A percentile compares a stretch with the other conserved stretches of the same genome.
Conservation (phyloP, 805 yeast genomes). For the Cyberlindnera xishuangbannaensis region DNA sequence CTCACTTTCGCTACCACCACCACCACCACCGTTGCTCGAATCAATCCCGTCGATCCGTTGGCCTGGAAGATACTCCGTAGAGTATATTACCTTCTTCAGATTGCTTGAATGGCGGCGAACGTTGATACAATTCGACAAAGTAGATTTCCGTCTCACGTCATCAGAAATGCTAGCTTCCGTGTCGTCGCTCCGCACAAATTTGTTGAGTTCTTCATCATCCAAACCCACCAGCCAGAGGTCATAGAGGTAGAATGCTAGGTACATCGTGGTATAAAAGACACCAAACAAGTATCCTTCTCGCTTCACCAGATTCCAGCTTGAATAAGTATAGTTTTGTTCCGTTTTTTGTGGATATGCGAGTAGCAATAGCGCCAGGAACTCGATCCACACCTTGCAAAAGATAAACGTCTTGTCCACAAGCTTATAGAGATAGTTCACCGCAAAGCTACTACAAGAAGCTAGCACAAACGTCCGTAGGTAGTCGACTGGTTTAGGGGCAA, state of each 20-base stretch:
- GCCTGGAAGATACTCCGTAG: slow-evolving; percentile 11
- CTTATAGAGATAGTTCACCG: slow-evolving; percentile 22
- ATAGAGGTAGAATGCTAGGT: slow-evolving; percentile 29
- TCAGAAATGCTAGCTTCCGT: slow-evolving; percentile 13
- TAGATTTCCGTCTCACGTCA: slow-evolving; percentile 26
- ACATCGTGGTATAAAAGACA: slow-evolving; percentile 11
- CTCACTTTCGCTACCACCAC: too few relatives aligned
- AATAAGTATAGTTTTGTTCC: slow-evolving; percentile 15
- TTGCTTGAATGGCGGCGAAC: slow-evolving; percentile 27
- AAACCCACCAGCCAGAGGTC: slow-evolving; percentile 25
- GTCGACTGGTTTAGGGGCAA: slow-evolving; percentile 33
- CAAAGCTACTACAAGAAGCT: slow-evolving; percentile 30
- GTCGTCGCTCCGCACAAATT: slow-evolving; percentile 9
- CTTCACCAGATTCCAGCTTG: slow-evolving; percentile 35
- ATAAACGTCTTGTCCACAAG: slow-evolving; percentile 27
- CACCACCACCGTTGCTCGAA: too few relatives aligned
- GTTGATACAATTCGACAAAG: slow-evolving; percentile 32
- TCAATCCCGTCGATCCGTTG: slow-evolving; percentile 7
- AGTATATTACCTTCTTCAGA: slow-evolving; percentile 15
- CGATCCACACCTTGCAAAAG: slow-evolving; percentile 31
- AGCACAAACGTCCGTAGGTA: slow-evolving; percentile 33
- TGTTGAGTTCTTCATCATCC: slow-evolving; percentile 8
- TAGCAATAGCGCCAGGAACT: slow-evolving; percentile 30
- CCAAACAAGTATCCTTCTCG: slow-evolving; percentile 36
- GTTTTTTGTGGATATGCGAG: slow-evolving; percentile 37